Percentiles rank a stretch among this genome's conserved stretches.
These are phyloP conservation scores for Solanum etuberosum DNA, from an alignment of 257 asterid genomes.

Conservation along the genomic window DNA sequence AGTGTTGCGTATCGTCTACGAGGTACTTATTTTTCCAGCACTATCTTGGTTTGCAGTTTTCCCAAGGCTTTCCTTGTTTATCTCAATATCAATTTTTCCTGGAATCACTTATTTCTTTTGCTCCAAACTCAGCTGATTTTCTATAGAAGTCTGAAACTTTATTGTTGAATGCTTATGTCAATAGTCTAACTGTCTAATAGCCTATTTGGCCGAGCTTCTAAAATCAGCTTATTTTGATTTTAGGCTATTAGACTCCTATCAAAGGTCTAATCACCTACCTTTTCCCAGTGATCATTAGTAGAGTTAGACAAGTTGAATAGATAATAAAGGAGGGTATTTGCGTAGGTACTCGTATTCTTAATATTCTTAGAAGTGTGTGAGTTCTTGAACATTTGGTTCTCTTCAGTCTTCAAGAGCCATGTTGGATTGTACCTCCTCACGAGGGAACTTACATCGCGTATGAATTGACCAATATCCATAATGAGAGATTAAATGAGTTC, in stretches of 20 bases:
- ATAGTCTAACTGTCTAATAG: neutral
- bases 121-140: neutral
- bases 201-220: neutral
- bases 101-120: neutral
- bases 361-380: neutral
- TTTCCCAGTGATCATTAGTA: neutral
- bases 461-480: neutral
- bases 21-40: slow-evolving; percentile 42
- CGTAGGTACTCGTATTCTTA: neutral
- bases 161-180: neutral
- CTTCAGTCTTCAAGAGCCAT: neutral
- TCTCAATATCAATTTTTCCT: neutral
- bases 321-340: neutral
- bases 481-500: neutral
- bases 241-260: neutral
- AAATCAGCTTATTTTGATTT: neutral
- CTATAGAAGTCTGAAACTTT: neutral
- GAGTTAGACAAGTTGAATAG: neutral
- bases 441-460: neutral
- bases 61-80: neutral
- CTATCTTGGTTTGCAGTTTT: neutral
- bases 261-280: neutral
- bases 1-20: slow-evolving; percentile 91
- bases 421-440: neutral
- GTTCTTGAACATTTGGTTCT: neutral